Conservation (phyloP, 306 rosid species). For the Purshia tridentata region DNA sequence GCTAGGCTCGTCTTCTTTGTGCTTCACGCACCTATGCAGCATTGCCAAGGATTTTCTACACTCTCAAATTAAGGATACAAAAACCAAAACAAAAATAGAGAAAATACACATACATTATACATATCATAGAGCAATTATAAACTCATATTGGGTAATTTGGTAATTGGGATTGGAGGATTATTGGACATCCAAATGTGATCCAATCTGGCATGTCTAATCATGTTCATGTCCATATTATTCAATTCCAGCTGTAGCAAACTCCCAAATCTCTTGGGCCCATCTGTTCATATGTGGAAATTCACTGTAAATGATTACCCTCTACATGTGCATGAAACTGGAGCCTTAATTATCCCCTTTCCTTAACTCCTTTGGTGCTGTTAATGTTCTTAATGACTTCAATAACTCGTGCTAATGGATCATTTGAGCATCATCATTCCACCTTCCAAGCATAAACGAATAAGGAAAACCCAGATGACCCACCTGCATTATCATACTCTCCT, state of each 20-base stretch:
- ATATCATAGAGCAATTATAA: conserved; percentile 18
- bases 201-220: conserved; percentile 35
- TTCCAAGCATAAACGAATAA: conserved; percentile 91
- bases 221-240: conserved; percentile 19
- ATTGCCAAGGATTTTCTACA: not conserved
- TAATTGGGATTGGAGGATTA: conserved; percentile 21
- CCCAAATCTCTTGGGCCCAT: conserved; percentile 24
- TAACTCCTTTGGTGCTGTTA: not conserved
- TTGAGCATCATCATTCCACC: conserved; percentile 35
- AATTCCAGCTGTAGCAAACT: conserved; percentile 23
- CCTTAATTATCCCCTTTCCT: conserved; percentile 7
- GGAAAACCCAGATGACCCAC: conserved; percentile 56
- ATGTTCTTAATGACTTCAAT: not conserved
- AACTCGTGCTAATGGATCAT: not conserved
- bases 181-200: conserved; percentile 24
- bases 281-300: conserved; percentile 11
- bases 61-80: not conserved
- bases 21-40: not conserved
- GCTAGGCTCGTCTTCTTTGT: not conserved
- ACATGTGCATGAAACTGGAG: conserved; percentile 9
- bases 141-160: not conserved
- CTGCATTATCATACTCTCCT: conserved; percentile 26
- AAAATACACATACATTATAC: not conserved
- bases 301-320: not conserved
- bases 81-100: not conserved